Conservation (phyloP, 2,329 filamentous ascomycete species). For the Atkinsonella texensis region DNA sequence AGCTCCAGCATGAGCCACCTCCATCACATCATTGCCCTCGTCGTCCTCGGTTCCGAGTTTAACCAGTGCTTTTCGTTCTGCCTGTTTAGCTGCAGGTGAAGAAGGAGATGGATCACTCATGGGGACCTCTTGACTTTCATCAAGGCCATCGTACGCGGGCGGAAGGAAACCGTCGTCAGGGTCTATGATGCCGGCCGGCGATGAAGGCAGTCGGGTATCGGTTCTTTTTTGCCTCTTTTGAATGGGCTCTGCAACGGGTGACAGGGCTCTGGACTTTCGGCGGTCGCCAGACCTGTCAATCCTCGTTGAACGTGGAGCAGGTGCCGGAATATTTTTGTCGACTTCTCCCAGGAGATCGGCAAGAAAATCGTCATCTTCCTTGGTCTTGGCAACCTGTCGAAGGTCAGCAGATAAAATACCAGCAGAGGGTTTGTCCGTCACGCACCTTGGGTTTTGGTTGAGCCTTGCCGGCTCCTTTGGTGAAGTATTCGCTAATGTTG, state of each 20-base stretch:
- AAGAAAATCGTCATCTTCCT: conserved; percentile 84
- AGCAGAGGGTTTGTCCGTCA: background rate
- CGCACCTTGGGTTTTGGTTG: conserved; percentile 71
- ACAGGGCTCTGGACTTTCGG: conserved; percentile 68
- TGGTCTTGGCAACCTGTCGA: conserved; percentile 57
- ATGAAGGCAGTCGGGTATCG: conserved; percentile 35
- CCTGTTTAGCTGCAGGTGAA: conserved; percentile 70
- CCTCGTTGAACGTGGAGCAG: conserved; percentile 44
- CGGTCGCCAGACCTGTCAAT: conserved; percentile 62
- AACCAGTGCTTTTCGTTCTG: conserved; percentile 53
- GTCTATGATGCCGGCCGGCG: conserved; percentile 27
- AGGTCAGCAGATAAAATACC: conserved; percentile 2
- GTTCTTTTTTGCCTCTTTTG: conserved; percentile 46
- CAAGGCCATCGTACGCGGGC: conserved; percentile 54
- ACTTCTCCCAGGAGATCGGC: conserved; percentile 76
- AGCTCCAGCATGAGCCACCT: conserved; percentile 66
- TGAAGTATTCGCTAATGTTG: conserved; percentile 92
- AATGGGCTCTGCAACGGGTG: conserved; percentile 49
- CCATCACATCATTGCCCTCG: conserved; percentile 75
- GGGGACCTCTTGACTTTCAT: conserved; percentile 36
- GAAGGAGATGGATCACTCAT: conserved; percentile 83
- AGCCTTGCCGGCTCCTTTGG: conserved; percentile 52
- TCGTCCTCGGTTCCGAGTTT: conserved; percentile 46
- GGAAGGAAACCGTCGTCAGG: conserved; percentile 47
- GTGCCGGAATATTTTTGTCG: conserved; percentile 55